phyloP scores from a whole-genome alignment of 1,284 basidiomycete genomes.

The Chiua sp. region DNA sequence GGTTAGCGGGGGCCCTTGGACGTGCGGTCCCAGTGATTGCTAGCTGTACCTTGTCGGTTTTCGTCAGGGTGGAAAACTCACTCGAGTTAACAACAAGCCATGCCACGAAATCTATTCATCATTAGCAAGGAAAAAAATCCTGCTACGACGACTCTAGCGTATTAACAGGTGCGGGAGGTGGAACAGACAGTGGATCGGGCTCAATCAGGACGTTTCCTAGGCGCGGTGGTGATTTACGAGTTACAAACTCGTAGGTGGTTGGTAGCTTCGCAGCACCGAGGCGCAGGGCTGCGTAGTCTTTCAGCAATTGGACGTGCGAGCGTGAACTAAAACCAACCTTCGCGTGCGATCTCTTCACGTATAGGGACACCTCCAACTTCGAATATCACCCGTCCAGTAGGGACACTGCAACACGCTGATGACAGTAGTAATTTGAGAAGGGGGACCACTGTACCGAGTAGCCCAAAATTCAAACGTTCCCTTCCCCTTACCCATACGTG shows the following conservation, averaged over 20 bases:
- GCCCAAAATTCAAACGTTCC: conserved; percentile 99
- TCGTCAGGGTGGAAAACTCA: neutral
- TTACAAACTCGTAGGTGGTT: conserved; percentile 90
- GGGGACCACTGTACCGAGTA: conserved; percentile 66
- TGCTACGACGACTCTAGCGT: conserved; percentile 18
- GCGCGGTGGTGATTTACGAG: conserved; percentile 71
- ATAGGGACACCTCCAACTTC: conserved; percentile 94
- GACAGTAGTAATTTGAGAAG: neutral
- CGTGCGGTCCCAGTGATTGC: too few species aligned
- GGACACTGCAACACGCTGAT: conserved; percentile 61
- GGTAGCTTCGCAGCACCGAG: conserved; percentile 93
- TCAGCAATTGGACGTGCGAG: conserved; percentile 1
- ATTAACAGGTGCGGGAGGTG: conserved; percentile 19
- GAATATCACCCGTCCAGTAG: conserved; percentile 92
- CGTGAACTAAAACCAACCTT: conserved; percentile 51
- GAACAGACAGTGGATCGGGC: conserved; percentile 30
- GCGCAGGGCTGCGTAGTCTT: conserved; percentile 68
- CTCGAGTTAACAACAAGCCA: neutral
- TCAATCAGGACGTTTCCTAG: conserved; percentile 74
- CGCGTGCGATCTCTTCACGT: conserved; percentile 91
- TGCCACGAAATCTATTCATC: conserved; percentile 9
- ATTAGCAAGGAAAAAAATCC: neutral
- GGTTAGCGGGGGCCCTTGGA: too few species aligned
- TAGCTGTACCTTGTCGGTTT: neutral
- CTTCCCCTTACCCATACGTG: conserved; percentile 99